Evolutionary conservation across 805 yeast genomes (phyloP).

Genomic region (Metschnikowia koreensis): DNA sequence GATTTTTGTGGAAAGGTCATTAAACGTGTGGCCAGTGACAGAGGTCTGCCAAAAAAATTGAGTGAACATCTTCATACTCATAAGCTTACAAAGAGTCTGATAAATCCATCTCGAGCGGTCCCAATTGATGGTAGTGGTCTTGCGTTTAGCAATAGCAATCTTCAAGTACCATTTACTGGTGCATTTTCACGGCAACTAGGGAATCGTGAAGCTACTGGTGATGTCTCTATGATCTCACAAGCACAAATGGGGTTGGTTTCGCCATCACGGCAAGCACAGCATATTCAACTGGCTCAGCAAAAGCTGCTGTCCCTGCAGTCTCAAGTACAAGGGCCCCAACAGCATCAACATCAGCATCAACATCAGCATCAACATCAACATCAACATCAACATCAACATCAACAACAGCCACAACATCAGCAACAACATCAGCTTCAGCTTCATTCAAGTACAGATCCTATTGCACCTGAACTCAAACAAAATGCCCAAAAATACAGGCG

Average conservation of each 20-base stretch:
- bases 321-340: constrained; percentile 5
- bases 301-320: constrained; percentile 3
- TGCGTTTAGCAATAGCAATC: constrained; percentile 33
- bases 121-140: constrained; percentile 40
- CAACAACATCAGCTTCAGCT: constrained; percentile 1
- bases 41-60: constrained; percentile 59
- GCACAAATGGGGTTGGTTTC: not conserved
- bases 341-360: constrained; percentile 1
- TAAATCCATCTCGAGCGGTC: constrained; percentile 39
- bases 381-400: not conserved
- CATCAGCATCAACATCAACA: not conserved
- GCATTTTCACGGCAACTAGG: constrained; percentile 7
- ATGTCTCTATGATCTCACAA: not conserved
- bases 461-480: constrained; percentile 5
- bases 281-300: constrained; percentile 2
- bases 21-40: constrained; percentile 48
- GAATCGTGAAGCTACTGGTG: not conserved
- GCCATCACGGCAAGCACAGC: constrained; percentile 7
- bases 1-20: constrained; percentile 52
- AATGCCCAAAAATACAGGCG: constrained; percentile 5
- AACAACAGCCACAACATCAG: not conserved
- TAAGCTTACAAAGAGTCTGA: constrained; percentile 40
- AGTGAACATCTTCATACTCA: constrained; percentile 58
- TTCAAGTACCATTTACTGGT: constrained; percentile 17
- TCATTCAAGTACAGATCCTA: constrained; percentile 1